Conservation (phyloP, 352 stramenopile species). For the Phytophthora parvispora region DNA sequence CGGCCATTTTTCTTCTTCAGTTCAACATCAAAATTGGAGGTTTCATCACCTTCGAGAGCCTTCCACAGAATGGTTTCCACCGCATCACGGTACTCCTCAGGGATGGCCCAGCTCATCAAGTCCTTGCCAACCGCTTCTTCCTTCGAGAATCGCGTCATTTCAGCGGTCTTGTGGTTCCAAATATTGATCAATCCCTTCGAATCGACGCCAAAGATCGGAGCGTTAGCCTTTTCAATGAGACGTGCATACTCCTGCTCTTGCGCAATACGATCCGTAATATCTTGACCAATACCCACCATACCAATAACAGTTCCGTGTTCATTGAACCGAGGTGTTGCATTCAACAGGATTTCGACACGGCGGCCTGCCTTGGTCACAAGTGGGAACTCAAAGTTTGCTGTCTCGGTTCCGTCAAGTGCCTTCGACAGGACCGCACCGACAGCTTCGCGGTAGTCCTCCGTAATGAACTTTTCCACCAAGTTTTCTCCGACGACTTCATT, state of each 20-base stretch:
- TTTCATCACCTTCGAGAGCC: conserved; percentile 70
- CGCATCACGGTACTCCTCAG: conserved; percentile 59
- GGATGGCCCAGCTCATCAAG: conserved; percentile 70
- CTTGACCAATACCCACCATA: conserved; percentile 90
- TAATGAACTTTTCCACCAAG: conserved; percentile 94
- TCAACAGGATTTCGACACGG: conserved; percentile 87
- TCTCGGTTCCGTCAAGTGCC: conserved; percentile 67
- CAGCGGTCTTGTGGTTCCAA: conserved; percentile 93
- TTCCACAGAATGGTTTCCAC: conserved; percentile 65
- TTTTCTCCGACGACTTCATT: conserved; percentile 92
- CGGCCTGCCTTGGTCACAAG: conserved; percentile 85
- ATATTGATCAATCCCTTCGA: conserved; percentile 84
- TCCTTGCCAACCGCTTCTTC: conserved; percentile 91
- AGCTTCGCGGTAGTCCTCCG: conserved; percentile 72
- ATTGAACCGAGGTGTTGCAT: conserved; percentile 89
- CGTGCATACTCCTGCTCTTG: conserved; percentile 84
- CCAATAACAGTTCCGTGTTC: conserved; percentile 85
- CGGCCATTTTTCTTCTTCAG: conserved; percentile 75
- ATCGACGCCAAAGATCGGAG: conserved; percentile 92
- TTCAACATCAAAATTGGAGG: conserved; percentile 88
- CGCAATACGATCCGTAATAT: conserved; percentile 83
- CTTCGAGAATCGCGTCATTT: conserved; percentile 91
- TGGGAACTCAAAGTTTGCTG: conserved; percentile 90
- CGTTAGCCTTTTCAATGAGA: conserved; percentile 93
- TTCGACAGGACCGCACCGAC: conserved; percentile 71